Evolutionary conservation across 345 rosid genomes (phyloP).

Genomic region (Eucalyptus pauciflora): DNA sequence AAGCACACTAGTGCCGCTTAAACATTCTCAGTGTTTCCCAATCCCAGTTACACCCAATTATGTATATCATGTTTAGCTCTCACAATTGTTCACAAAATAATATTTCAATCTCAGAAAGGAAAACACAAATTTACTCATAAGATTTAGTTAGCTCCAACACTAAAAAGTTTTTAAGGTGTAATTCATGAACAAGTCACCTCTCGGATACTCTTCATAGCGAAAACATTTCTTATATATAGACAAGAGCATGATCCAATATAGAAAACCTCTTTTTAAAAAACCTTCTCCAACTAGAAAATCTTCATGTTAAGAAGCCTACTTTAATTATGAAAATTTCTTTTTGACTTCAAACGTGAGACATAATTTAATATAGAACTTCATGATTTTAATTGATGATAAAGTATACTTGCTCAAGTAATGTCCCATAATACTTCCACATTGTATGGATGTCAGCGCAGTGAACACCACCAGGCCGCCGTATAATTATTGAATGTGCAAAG

Average conservation of each 20-base stretch:
- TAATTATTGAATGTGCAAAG: background rate
- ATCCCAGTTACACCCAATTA: background rate
- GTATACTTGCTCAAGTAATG: background rate
- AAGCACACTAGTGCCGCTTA: background rate
- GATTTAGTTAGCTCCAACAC: too few relatives aligned
- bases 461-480: background rate
- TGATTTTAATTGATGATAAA: background rate
- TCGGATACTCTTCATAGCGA: background rate
- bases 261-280: background rate
- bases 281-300: too few relatives aligned
- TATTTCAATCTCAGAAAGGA: background rate
- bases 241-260: background rate
- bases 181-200: background rate
- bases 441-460: background rate
- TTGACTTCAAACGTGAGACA: background rate
- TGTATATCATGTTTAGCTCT: background rate
- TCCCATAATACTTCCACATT: background rate
- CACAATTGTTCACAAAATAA: background rate
- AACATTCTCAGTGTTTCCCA: fast-evolving
- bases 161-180: too few relatives aligned
- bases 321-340: background rate
- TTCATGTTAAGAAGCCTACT: background rate
- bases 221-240: background rate
- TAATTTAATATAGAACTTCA: background rate
- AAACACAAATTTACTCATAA: background rate